These are phyloP conservation scores for Candida koratica DNA, from an alignment of 805 yeast genomes.

Conservation along the genomic window DNA sequence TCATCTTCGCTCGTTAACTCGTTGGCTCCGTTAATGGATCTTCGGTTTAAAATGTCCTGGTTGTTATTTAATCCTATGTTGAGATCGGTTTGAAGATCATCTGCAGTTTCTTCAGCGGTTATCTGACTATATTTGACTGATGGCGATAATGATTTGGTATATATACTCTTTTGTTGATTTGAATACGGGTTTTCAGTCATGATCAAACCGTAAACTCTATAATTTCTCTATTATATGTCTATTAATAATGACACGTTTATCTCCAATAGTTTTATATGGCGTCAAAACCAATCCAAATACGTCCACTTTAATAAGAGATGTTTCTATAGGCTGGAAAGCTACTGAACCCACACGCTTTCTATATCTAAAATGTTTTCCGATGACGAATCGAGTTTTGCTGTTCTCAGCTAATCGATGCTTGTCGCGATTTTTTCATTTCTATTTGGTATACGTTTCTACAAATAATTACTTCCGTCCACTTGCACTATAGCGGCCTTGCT, in stretches of 20 bases:
- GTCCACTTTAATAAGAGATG: too few species aligned
- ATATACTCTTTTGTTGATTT: conserved; percentile 13
- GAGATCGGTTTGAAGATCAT: conserved; percentile 58
- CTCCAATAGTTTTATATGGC: too few species aligned
- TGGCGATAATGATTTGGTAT: conserved; percentile 39
- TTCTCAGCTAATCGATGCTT: too few species aligned
- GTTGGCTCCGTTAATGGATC: conserved; percentile 74
- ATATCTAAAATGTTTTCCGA: too few species aligned
- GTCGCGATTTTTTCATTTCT: too few species aligned
- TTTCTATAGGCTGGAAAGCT: not conserved
- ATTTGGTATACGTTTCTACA: too few species aligned
- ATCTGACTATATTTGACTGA: conserved; percentile 62
- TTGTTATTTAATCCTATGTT: conserved; percentile 58
- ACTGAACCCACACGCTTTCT: too few species aligned
- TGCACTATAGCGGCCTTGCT: conserved; percentile 72
- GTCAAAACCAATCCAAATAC: too few species aligned
- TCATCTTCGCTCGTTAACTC: conserved; percentile 75
- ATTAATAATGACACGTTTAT: not conserved
- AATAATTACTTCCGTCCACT: conserved; percentile 24
- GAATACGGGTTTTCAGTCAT: conserved; percentile 44
- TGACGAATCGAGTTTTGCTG: too few species aligned
- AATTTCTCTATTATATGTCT: not conserved
- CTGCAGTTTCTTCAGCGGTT: conserved; percentile 61
- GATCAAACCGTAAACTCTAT: not conserved
- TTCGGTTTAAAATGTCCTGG: conserved; percentile 69